Evolutionary conservation across 805 yeast genomes (phyloP), one percentile per base, ranked within the genome.

Genomic region (Candida cerambycidarum): DNA sequence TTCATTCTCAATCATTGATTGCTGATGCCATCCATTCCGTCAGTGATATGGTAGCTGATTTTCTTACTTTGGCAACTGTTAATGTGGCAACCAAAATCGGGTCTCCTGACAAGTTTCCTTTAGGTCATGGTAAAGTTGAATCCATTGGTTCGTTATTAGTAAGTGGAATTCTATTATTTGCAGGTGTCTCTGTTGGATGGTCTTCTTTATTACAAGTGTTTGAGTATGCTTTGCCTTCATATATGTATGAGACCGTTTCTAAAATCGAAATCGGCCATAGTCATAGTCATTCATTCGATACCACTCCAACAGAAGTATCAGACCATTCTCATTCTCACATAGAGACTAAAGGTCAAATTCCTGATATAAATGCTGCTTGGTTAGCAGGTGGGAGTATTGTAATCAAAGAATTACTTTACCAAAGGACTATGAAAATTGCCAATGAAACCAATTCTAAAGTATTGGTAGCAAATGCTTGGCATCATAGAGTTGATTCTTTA

Each of bases 401-500:
- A 3, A 77, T 89, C 31, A 93, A 93, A 59, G 99, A 93, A 62
- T 79, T 95, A 78, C 79, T 93, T 32, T 93, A 80, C 65, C 80
- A 80, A 45, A 85, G 88, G 10, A 93, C 99, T 0, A 76, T 83
- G 64, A 79, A 80, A 47, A 80, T 93, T 16, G 99, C 97, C 1
- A 71, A 73, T 38, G 70, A 76, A 47, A 77, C 88, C 21, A 85
- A 87, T 57, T 89, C 97, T 0, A 88, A 89, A 48, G 98, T 93
- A 3, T 73, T 93, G 37, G 81, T 88, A 38, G 99, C 99, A 3
- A 93, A 93, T 58, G 99, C 99, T 3, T 93, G 99, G 98, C 99
- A 93, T 62, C 99, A 93, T 59, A 76, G 99, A 49, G 93, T 92
- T 9, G 99, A 93, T 59, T 85, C 96, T 0, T 62, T 93, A 53